A percentile compares a stretch with the other conserved stretches of the same genome.
These are phyloP conservation scores for Malassezia brasiliensis DNA, from an alignment of 1,284 basidiomycete species.

Conservation along the genomic window DNA sequence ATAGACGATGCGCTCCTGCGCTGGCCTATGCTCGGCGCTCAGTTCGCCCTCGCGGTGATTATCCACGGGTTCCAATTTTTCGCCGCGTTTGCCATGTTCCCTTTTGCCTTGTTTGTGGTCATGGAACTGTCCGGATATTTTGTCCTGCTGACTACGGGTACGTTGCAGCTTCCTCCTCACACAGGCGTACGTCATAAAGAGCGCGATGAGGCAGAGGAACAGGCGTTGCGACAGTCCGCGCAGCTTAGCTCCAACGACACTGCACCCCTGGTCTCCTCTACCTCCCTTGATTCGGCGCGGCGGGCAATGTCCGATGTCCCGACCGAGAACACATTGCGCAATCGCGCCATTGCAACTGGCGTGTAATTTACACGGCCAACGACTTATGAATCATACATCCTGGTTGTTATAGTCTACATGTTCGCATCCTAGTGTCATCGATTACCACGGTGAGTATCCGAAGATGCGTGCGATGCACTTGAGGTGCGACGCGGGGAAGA, in stretches of 20 bases:
- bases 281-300: too few relatives aligned
- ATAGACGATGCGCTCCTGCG: neutral
- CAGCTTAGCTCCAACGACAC: too few relatives aligned
- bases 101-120: neutral
- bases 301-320: too few relatives aligned
- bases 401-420: too few relatives aligned
- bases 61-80: neutral
- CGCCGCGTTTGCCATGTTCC: neutral
- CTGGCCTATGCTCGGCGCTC: neutral
- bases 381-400: too few relatives aligned
- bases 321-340: too few relatives aligned
- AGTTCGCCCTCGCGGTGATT: neutral
- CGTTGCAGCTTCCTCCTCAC: neutral
- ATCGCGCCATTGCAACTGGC: too few relatives aligned
- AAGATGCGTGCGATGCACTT: neutral
- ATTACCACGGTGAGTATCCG: neutral
- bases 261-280: too few relatives aligned
- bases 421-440: too few relatives aligned
- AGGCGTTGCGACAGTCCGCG: too few relatives aligned
- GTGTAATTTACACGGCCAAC: too few relatives aligned
- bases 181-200: neutral
- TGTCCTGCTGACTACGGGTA: neutral
- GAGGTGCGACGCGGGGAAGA: slow-evolving; percentile 13
- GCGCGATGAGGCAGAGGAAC: too few relatives aligned
- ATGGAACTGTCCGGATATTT: slow-evolving; percentile 4